Base-by-base conservation (phyloP, 768 basidiomycete species). In the Sporobolomyces phaffii region DNA sequence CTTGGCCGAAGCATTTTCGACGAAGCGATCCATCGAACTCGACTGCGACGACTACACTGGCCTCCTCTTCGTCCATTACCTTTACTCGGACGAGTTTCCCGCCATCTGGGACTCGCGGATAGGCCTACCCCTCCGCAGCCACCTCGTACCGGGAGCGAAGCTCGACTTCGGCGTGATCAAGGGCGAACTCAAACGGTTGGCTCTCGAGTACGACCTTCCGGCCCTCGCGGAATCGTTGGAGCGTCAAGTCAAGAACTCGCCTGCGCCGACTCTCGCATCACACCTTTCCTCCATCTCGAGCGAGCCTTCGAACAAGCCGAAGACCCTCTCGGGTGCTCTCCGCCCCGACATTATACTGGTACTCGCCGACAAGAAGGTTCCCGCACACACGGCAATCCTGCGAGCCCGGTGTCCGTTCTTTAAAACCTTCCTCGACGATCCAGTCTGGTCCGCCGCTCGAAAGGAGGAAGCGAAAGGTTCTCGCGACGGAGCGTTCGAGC, bases 81-180 rank as follows among this genome's bases (percentile, higher is more conserved):
- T 97, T n/a, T 97, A 97, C 77, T 83, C 88, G 1, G 94, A 99
- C 76, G 83, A 86, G 44, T 77, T 93, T 2, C 80, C 90, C 15
- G 85, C 90, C 0, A 77, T 92, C 18, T 93, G 91, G 90, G 92
- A 98, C 75, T 80, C 81, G 17, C 84, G 91, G 22, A 81, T 89
- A 15, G 81, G 78, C 7, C 70, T 78, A 0, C 76, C 78, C 1
- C 77, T 87, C 3, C 79, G 81, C 31, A 74, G 34, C 4, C 24
- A 73, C 7, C 77, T 80, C 26, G 78, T 83, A 40, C 49, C 62
- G 0, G 65, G 60, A 15, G 56, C 73, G 13, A 64, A 70, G 43
- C 65, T 79, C n/a, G 73, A 73, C 14, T 61, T 75, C 26, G 62
- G 44, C n/a, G 38, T 26, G 31, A 26, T 60, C 60, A 70, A 59